A percentile compares a stretch with the other conserved stretches of the same genome.
These are phyloP conservation scores for Verruconis gallopava DNA, from an alignment of 2,329 filamentous ascomycete genomes.

Conservation along the genomic window DNA sequence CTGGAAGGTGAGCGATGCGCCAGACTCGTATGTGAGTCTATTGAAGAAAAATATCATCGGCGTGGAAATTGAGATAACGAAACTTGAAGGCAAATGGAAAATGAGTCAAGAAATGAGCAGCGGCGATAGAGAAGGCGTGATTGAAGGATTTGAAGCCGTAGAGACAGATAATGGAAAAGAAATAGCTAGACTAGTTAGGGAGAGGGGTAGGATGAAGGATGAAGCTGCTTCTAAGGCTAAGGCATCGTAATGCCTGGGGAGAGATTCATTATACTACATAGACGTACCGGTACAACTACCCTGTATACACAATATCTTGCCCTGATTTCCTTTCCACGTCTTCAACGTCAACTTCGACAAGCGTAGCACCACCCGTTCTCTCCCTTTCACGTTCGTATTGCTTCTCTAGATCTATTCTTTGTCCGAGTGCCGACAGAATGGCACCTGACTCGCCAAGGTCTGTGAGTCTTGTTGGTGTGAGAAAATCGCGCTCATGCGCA, in stretches of 20 bases:
- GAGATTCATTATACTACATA: too few relatives aligned
- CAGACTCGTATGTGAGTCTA: conserved; percentile 41
- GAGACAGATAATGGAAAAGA: background rate
- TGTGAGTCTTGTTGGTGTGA: conserved; percentile 1
- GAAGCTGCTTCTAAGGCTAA: background rate
- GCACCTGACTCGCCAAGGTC: conserved; percentile 12
- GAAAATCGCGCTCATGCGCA: background rate
- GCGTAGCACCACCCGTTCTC: conserved; percentile 1
- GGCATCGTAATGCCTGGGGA: too few relatives aligned
- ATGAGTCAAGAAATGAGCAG: conserved; percentile 11
- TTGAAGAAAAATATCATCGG: conserved; percentile 48
- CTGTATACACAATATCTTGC: background rate
- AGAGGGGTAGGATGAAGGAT: background rate
- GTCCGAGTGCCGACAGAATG: conserved; percentile 12
- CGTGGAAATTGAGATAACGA: conserved; percentile 16
- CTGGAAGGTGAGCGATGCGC: conserved; percentile 48
- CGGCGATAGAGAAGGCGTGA: conserved; percentile 6
- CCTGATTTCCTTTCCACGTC: conserved; percentile 1
- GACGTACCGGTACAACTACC: too few relatives aligned
- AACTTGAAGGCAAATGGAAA: conserved; percentile 19
- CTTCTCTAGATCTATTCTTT: conserved; percentile 10
- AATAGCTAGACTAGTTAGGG: conserved; percentile 1
- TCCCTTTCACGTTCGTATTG: conserved; percentile 5
- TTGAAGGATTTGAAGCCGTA: background rate
- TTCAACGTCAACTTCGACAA: conserved; percentile 12